These are phyloP conservation scores for Schwanniomyces etchellsii DNA, from an alignment of 1,139 yeast species.

Conservation along the genomic window DNA sequence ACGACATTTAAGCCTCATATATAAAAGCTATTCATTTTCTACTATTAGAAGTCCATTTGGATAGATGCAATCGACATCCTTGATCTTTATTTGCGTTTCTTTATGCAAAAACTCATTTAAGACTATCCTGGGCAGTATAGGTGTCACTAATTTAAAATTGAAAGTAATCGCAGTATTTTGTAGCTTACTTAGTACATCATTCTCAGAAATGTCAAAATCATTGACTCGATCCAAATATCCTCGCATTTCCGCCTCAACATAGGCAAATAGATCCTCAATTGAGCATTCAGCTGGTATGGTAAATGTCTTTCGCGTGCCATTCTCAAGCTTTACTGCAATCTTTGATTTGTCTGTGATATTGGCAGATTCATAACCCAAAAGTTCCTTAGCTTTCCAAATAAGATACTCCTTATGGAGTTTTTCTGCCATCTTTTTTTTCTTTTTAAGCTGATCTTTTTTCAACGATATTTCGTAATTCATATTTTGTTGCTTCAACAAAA, in stretches of 20 bases:
- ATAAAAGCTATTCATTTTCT: slow-evolving; percentile 16
- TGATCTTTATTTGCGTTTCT: slow-evolving; percentile 12
- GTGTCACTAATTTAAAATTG: slow-evolving; percentile 29
- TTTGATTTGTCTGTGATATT: slow-evolving; percentile 35
- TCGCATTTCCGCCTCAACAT: slow-evolving; percentile 38
- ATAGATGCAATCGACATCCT: slow-evolving; percentile 28
- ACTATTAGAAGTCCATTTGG: slow-evolving; percentile 41
- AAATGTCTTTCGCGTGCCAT: slow-evolving; percentile 45
- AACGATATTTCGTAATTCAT: slow-evolving; percentile 69
- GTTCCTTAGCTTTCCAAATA: slow-evolving; percentile 45
- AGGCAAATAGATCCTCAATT: slow-evolving; percentile 56
- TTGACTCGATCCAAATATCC: slow-evolving; percentile 23
- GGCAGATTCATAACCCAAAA: slow-evolving; percentile 19
- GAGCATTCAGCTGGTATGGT: slow-evolving; percentile 40
- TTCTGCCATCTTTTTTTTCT: slow-evolving; percentile 19
- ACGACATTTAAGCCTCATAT: neutral
- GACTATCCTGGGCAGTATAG: slow-evolving; percentile 33
- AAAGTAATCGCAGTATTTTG: slow-evolving; percentile 20
- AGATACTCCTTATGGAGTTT: slow-evolving; percentile 24
- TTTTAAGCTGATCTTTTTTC: slow-evolving; percentile 44
- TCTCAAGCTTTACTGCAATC: slow-evolving; percentile 53
- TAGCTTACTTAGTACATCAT: slow-evolving; percentile 17
- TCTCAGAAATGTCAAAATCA: slow-evolving; percentile 20
- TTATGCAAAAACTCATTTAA: slow-evolving; percentile 20
- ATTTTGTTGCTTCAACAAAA: slow-evolving; percentile 70